Evolutionary conservation across 441 rosid genomes (phyloP).

Genomic region (Cnidoscolus chayamansa): DNA sequence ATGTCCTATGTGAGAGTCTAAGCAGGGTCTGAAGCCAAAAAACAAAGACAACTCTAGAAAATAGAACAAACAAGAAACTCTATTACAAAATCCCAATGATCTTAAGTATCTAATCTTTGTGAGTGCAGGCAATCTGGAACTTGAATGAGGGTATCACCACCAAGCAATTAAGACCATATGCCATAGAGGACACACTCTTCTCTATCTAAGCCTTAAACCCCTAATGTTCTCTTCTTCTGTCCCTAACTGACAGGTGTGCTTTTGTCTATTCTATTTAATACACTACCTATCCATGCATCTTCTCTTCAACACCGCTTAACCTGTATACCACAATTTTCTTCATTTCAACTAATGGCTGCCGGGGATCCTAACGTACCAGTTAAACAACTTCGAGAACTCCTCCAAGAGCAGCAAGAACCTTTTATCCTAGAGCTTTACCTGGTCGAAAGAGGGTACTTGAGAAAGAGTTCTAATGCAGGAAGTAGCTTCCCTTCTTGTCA

Average conservation of each 20-base stretch:
- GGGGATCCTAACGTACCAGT: conserved; percentile 13
- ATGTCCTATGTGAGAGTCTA: background rate
- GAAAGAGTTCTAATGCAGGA: conserved; percentile 20
- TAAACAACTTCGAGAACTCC: conserved; percentile 47
- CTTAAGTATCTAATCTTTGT: background rate
- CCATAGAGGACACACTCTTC: conserved; percentile 5
- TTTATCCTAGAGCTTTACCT: conserved; percentile 41
- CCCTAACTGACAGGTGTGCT: conserved; percentile 34
- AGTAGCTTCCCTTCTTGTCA: conserved; percentile 16
- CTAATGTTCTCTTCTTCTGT: conserved; percentile 18
- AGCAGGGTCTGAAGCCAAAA: too few relatives aligned
- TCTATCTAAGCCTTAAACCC: conserved; percentile 21
- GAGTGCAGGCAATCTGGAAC: conserved; percentile 3
- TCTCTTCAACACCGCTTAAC: background rate
- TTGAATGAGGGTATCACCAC: background rate
- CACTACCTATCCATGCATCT: conserved; percentile 6
- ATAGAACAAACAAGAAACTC: background rate
- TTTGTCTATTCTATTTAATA: conserved; percentile 30
- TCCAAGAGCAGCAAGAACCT: conserved; percentile 60
- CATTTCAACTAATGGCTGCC: background rate
- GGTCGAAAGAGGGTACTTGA: conserved; percentile 33
- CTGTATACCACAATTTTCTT: background rate
- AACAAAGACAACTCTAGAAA: background rate
- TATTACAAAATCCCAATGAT: background rate
- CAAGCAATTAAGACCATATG: conserved; percentile 12